A percentile compares a stretch with the other conserved stretches of the same genome.
Evolutionary conservation across 192 early-diverging fungal genomes (phyloP).

Genomic region (Jimgerdemannia lactiflua): DNA sequence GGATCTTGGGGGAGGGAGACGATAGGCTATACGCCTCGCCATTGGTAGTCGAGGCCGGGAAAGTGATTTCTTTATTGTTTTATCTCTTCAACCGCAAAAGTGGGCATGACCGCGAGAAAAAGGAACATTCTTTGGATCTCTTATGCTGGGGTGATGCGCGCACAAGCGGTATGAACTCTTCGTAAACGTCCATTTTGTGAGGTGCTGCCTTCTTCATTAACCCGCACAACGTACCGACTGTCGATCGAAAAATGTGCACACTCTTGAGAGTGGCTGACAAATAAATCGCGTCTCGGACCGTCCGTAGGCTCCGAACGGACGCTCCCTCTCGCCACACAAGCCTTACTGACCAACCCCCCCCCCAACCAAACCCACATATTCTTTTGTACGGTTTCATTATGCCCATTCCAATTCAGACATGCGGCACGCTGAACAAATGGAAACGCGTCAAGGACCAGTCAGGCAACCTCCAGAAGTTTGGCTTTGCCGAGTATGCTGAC

Average conservation of each 20-base stretch:
- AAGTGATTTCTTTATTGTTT: slow-evolving; percentile 1
- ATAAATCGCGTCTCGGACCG: too few relatives aligned
- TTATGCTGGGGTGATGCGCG: not conserved
- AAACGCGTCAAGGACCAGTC: slow-evolving; percentile 62
- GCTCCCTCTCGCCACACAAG: not conserved
- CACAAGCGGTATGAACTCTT: not conserved
- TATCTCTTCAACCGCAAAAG: slow-evolving; percentile 18
- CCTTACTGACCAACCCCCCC: not conserved
- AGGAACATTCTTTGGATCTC: slow-evolving; percentile 1
- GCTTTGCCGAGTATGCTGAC: slow-evolving; percentile 70
- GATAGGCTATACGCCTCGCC: not conserved
- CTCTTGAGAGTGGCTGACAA: too few relatives aligned
- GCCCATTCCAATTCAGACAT: slow-evolving; percentile 50
- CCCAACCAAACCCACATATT: slow-evolving; percentile 1
- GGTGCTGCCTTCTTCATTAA: not conserved
- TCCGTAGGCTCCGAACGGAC: too few relatives aligned
- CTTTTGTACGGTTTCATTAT: slow-evolving; percentile 9
- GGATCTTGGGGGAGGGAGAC: not conserved
- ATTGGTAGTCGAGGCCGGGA: slow-evolving; percentile 6
- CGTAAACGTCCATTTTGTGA: not conserved
- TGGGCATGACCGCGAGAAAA: slow-evolving; percentile 11
- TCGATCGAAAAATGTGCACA: too few relatives aligned
- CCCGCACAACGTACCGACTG: not conserved
- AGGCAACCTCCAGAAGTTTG: slow-evolving; percentile 68
- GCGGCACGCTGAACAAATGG: slow-evolving; percentile 64